These are phyloP conservation scores for Zostera marina DNA, from an alignment of 116 monocot genomes.

Conservation along the genomic window DNA sequence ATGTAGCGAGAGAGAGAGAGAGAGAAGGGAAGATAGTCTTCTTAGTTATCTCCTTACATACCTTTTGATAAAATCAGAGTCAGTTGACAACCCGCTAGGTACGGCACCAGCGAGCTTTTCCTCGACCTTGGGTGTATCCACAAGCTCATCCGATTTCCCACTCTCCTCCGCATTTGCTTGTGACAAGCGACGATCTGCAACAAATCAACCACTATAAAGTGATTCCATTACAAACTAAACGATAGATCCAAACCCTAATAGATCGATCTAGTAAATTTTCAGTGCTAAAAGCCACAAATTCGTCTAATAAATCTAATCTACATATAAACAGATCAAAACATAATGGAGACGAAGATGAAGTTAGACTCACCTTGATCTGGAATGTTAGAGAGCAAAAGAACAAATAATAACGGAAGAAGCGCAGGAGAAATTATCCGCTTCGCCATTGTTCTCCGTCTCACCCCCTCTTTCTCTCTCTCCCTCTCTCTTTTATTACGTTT, in stretches of 20 bases:
- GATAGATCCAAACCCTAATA: neutral
- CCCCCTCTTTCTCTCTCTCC: too few relatives aligned
- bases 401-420: conserved; percentile 35
- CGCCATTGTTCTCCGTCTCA: conserved; percentile 23
- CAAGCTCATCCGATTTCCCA: conserved; percentile 30
- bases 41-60: conserved; percentile 1
- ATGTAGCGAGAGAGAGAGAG: neutral
- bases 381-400: conserved; percentile 33
- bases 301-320: neutral
- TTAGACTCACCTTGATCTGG: conserved; percentile 45
- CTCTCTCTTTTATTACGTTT: neutral
- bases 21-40: neutral
- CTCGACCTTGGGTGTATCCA: conserved; percentile 85
- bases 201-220: neutral
- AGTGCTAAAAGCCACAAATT: neutral
- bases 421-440: conserved; percentile 51
- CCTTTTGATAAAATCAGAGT: conserved; percentile 83
- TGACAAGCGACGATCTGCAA: conserved; percentile 1
- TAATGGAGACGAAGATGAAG: neutral
- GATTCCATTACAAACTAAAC: neutral
- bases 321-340: neutral
- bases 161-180: conserved; percentile 69
- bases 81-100: conserved; percentile 71
- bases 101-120: conserved; percentile 72
- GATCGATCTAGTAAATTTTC: neutral